Conservation (phyloP, 2,329 filamentous ascomycete species). For the Aspergillus aculeatus region DNA sequence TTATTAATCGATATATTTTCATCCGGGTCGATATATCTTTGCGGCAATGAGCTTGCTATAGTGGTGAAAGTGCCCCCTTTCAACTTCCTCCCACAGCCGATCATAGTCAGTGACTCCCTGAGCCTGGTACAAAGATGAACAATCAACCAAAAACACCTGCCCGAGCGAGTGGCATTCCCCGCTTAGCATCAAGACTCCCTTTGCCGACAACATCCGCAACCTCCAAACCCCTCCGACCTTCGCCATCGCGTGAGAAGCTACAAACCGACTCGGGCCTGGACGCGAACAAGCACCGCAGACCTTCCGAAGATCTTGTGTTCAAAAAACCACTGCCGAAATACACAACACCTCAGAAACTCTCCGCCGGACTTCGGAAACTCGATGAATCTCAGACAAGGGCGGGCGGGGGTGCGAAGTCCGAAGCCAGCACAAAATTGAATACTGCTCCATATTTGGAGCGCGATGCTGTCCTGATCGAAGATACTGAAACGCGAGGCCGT, state of each 20-base stretch:
- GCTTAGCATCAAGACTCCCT: slow-evolving; percentile 53
- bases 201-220: slow-evolving; percentile 46
- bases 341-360: slow-evolving; percentile 25
- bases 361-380: slow-evolving; percentile 17
- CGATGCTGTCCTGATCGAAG: slow-evolving; percentile 16
- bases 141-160: slow-evolving; percentile 29
- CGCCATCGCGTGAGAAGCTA: slow-evolving; percentile 50
- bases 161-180: slow-evolving; percentile 47
- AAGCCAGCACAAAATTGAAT: slow-evolving; percentile 13
- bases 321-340: slow-evolving; percentile 33
- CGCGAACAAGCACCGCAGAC: slow-evolving; percentile 37
- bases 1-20: neutral
- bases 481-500: slow-evolving; percentile 26
- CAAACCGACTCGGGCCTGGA: slow-evolving; percentile 42
- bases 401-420: slow-evolving; percentile 19
- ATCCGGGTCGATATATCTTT: neutral
- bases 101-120: neutral
- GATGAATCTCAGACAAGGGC: slow-evolving; percentile 20
- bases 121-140: slow-evolving; percentile 32
- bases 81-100: neutral
- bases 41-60: neutral
- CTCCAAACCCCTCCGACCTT: slow-evolving; percentile 45
- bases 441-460: slow-evolving; percentile 16
- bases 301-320: slow-evolving; percentile 39
- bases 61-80: neutral